Evolutionary conservation across 371 early-diverging fungal species (phyloP).

Genomic region (Mortierella sp.): DNA sequence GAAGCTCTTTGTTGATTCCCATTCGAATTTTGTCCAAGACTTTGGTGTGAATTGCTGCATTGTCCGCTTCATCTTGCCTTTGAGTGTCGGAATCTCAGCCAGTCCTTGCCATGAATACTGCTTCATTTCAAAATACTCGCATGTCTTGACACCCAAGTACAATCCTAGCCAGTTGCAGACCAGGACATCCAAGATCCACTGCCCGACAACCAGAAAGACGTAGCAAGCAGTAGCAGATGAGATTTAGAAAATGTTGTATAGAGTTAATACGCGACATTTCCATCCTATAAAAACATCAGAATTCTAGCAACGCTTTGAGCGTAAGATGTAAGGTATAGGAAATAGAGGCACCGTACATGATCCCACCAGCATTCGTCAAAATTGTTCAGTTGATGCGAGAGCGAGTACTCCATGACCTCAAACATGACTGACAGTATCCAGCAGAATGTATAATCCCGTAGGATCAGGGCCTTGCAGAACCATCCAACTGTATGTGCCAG

Average conservation of each 20-base stretch:
- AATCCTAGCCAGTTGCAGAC: slow-evolving; percentile 96
- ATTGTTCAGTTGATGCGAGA: slow-evolving; percentile 95
- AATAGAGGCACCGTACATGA: too few relatives aligned
- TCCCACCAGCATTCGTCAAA: slow-evolving; percentile 99
- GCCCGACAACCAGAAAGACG: neutral
- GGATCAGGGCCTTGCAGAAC: slow-evolving; percentile 92
- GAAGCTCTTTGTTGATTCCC: slow-evolving; percentile 68
- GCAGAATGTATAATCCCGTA: slow-evolving; percentile 94
- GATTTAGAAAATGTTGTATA: neutral
- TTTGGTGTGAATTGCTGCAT: slow-evolving; percentile 95
- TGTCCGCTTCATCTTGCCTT: slow-evolving; percentile 89
- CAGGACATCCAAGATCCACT: slow-evolving; percentile 98
- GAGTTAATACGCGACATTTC: neutral
- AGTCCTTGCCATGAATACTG: slow-evolving; percentile 95
- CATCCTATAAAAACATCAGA: neutral
- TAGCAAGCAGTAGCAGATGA: neutral
- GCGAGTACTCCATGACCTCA: slow-evolving; percentile 95
- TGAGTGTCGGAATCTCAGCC: slow-evolving; percentile 81
- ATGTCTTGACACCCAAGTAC: slow-evolving; percentile 94
- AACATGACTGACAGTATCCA: slow-evolving; percentile 96
- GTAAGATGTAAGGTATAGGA: too few relatives aligned
- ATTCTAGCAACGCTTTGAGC: neutral
- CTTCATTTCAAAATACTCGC: slow-evolving; percentile 95
- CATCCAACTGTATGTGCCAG: slow-evolving; percentile 96
- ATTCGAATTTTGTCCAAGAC: slow-evolving; percentile 92